Evolutionary conservation across 2,329 filamentous ascomycete genomes (phyloP).

Genomic region (Aspergillus ibericus): DNA sequence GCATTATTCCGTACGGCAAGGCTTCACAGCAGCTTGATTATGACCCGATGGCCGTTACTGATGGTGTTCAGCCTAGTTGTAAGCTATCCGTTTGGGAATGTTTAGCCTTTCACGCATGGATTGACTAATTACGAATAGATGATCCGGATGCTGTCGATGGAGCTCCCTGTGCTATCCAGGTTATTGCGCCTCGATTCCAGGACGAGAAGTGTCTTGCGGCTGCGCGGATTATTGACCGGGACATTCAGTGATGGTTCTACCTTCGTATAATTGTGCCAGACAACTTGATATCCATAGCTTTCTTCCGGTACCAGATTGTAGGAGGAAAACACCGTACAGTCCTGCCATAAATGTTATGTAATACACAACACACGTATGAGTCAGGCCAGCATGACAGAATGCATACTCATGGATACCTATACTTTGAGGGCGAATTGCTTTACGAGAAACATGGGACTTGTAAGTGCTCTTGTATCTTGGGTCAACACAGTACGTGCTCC

Average conservation of each 20-base stretch:
- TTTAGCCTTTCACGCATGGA: background rate
- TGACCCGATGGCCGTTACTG: constrained; percentile 30
- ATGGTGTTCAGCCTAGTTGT: constrained; percentile 29
- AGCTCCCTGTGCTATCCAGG: constrained; percentile 49
- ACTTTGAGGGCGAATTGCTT: no score
- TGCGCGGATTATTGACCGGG: constrained; percentile 31
- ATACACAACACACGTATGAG: no score
- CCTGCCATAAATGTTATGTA: no score
- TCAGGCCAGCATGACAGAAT: no score
- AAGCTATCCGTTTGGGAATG: background rate
- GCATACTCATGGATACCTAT: no score
- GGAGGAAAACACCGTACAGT: no score
- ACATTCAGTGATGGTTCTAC: constrained; percentile 9
- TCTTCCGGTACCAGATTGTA: no score
- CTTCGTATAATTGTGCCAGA: no score
- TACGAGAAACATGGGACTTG: no score
- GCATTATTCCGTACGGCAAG: constrained; percentile 48
- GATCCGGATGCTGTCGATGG: constrained; percentile 43
- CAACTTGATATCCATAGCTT: no score
- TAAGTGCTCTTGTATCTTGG: no score
- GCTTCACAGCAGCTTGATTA: constrained; percentile 46
- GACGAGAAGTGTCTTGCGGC: constrained; percentile 49
- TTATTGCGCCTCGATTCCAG: constrained; percentile 48
- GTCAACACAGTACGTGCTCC: no score
- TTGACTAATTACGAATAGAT: constrained; percentile 34